These are phyloP conservation scores for Turnera subulata DNA, from an alignment of 345 rosid genomes.

Conservation along the genomic window DNA sequence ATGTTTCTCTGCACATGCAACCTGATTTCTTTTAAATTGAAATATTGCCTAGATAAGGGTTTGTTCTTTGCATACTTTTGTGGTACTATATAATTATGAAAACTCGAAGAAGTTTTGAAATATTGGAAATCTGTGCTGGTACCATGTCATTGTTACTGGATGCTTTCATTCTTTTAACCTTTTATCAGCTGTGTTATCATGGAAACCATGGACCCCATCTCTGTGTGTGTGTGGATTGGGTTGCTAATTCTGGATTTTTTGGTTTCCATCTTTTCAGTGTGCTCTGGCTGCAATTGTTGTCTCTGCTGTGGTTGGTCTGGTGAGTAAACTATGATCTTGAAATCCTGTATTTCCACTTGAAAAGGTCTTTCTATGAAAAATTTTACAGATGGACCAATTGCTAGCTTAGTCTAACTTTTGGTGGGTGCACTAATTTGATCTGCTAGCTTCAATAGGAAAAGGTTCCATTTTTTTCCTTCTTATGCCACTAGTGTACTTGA, in stretches of 20 bases:
- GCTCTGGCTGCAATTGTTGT: slow-evolving; percentile 92
- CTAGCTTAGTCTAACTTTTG: no score
- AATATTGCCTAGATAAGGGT: neutral
- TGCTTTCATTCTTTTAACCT: no score
- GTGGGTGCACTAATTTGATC: no score
- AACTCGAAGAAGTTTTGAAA: neutral
- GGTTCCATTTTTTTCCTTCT: no score
- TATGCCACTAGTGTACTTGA: no score
- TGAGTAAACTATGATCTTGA: slow-evolving; percentile 29
- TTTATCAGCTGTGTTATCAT: neutral
- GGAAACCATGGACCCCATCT: neutral
- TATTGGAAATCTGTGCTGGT: neutral
- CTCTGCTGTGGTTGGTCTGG: slow-evolving; percentile 94
- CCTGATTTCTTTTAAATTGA: slow-evolving; percentile 5
- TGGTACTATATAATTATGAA: no score
- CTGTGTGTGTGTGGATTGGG: slow-evolving; percentile 6
- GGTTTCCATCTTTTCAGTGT: slow-evolving; percentile 58
- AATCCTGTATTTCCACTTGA: no score
- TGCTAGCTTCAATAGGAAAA: no score
- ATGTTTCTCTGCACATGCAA: slow-evolving; percentile 18
- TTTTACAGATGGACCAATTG: no score
- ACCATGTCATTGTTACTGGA: neutral
- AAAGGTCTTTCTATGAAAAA: no score
- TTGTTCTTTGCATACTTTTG: no score
- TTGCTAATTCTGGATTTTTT: slow-evolving; percentile 24